Evolutionary conservation across 2,329 filamentous ascomycete species (phyloP).

Genomic region (Ascochyta koolunga): DNA sequence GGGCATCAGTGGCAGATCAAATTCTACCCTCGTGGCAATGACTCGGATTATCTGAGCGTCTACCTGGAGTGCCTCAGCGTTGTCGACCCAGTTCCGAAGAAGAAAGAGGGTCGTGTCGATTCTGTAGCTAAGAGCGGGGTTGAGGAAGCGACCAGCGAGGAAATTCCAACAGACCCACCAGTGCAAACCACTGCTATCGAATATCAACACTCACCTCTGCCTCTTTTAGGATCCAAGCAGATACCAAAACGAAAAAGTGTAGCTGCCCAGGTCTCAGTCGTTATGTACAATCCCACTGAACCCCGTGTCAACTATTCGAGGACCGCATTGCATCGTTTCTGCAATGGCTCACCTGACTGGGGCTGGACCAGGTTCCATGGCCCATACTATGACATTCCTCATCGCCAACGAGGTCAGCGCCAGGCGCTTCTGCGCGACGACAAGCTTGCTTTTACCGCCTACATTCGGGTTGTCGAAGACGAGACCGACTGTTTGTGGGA

Average conservation of each 20-base stretch:
- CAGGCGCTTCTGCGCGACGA: conserved; percentile 66
- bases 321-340: conserved; percentile 65
- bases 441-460: conserved; percentile 66
- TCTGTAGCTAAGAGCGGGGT: conserved; percentile 1
- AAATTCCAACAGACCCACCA: conserved; percentile 8
- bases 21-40: conserved; percentile 67
- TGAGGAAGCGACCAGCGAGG: conserved; percentile 3
- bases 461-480: conserved; percentile 66
- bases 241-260: conserved; percentile 52
- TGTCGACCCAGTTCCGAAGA: conserved; percentile 15
- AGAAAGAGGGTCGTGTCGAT: conserved; percentile 17
- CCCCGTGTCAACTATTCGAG: conserved; percentile 64
- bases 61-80: conserved; percentile 67
- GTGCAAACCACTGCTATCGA: not conserved
- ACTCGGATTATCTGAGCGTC: conserved; percentile 63
- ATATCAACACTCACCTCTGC: conserved; percentile 45
- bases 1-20: conserved; percentile 70
- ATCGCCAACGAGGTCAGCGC: conserved; percentile 62
- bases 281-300: conserved; percentile 68
- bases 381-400: conserved; percentile 63
- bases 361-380: conserved; percentile 68
- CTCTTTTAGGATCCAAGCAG: conserved; percentile 39
- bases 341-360: conserved; percentile 64
- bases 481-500: conserved; percentile 67
- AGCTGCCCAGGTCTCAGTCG: conserved; percentile 66